Conservation (phyloP, 164 flowering plant species). For the Chimonanthus praecox region DNA sequence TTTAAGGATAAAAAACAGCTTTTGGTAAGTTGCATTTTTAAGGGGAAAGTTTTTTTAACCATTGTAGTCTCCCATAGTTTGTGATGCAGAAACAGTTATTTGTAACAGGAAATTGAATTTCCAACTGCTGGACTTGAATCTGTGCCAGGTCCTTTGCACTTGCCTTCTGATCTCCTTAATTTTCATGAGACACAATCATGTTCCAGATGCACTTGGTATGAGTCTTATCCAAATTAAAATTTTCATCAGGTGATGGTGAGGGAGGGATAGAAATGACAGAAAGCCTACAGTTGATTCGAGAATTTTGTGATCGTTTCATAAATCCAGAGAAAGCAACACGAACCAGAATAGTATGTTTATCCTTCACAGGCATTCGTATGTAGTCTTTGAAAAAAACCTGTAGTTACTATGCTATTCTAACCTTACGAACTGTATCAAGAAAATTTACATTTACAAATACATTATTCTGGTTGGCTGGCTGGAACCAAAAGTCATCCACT, state of each 20-base stretch:
- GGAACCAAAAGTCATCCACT: no score
- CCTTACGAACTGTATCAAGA: no score
- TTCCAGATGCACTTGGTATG: background rate
- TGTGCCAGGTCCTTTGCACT: slow-evolving; percentile 62
- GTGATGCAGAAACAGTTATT: slow-evolving; percentile 18
- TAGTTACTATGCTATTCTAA: no score
- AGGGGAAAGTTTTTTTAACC: background rate
- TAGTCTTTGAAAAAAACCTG: no score
- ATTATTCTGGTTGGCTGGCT: no score
- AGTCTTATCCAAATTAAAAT: background rate
- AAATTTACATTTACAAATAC: no score
- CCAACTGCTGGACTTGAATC: slow-evolving; percentile 91
- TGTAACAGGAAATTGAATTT: slow-evolving; percentile 86
- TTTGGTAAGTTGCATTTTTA: slow-evolving; percentile 49
- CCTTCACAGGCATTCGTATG: no score
- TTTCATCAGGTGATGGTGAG: slow-evolving; percentile 85
- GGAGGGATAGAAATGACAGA: slow-evolving; percentile 96
- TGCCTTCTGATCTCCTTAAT: slow-evolving; percentile 1
- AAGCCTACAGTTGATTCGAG: slow-evolving; percentile 83
- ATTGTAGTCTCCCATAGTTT: slow-evolving; percentile 6
- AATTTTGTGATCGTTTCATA: slow-evolving; percentile 69
- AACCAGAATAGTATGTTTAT: slow-evolving; percentile 73
- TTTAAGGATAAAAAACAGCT: slow-evolving; percentile 55
- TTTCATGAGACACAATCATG: background rate
- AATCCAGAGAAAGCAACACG: slow-evolving; percentile 62